Evolutionary conservation across 1,284 basidiomycete species (phyloP), one percentile per base, ranked within the genome.

Genomic region (Wallemia hederae): DNA sequence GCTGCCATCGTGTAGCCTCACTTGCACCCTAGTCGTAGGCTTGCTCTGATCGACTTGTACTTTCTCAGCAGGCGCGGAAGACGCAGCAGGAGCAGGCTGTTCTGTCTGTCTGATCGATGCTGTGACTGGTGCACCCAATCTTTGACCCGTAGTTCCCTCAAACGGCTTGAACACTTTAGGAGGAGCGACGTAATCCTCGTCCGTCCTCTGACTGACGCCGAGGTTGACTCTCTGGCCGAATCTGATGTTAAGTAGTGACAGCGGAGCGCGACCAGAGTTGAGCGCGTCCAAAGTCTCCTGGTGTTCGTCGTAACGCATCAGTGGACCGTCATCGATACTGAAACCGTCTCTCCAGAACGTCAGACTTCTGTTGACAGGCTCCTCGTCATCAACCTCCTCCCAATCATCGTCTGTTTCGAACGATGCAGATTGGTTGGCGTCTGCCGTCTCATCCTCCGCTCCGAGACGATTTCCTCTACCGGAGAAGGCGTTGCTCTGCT

Each of bases 271-370:
- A 78, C 90, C 90, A 3, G 80, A 72, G 65, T 89, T 81, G 67
- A 97, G 85, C 62, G 85, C 81, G 1, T 76, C 74, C 1, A 98
- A 74, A 19, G 87, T 74, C 62, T 79, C 76, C 55, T 80, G 75
- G 66, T 90, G 82, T 2, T 73, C 76, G 61, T 87, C 84, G 69
- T 94, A 96, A 39, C 78, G 74, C 76, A 84, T 78, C 61, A 97
- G 74, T 34, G 82, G 81, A 1, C 90, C 89, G 65, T 91, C 87
- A 66, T 92, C 89, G 61, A 98, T 80, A 57, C 82, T 83, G 72
- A 97, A 97, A 0, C 92, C 92, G 65, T 97, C 80, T 31, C 81
- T 76, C 92, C 94, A 98, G 71, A 98, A 89, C 0, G 85, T 92
- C 33, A 97, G 74, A 61, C 80, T 77, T 14, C 92, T 80, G 58